Conservation (phyloP, 1,284 basidiomycete species). For the Microbotryomycetes sp. region DNA sequence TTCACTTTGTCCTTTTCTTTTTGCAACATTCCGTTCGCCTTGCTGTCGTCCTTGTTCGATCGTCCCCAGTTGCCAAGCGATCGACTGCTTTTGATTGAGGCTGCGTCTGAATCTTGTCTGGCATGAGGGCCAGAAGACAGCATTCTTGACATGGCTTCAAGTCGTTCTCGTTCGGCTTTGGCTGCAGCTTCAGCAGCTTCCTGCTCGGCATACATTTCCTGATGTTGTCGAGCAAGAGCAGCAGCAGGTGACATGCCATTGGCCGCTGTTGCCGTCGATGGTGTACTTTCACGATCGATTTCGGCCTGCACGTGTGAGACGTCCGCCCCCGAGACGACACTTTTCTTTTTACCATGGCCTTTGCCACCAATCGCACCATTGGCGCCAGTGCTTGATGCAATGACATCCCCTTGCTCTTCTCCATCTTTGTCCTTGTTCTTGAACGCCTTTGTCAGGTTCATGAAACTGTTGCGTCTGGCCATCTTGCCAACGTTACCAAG, state of each 20-base stretch:
- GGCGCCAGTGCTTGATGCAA: slow-evolving; percentile 37
- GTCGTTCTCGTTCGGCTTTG: slow-evolving; percentile 29
- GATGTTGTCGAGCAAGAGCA: slow-evolving; percentile 78
- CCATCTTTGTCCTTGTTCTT: slow-evolving; percentile 78
- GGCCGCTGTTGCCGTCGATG: slow-evolving; percentile 47
- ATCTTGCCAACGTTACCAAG: slow-evolving; percentile 72
- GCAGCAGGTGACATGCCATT: slow-evolving; percentile 88
- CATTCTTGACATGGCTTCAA: background rate
- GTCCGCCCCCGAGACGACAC: slow-evolving; percentile 60
- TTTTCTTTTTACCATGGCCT: slow-evolving; percentile 51
- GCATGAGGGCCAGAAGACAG: slow-evolving; percentile 8
- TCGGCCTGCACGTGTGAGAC: slow-evolving; percentile 82
- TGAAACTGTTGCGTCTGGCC: slow-evolving; percentile 24
- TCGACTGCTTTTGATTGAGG: slow-evolving; percentile 12
- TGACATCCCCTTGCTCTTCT: slow-evolving; percentile 52
- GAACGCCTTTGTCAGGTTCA: slow-evolving; percentile 48
- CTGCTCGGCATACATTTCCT: slow-evolving; percentile 52
- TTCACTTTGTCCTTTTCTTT: slow-evolving; percentile 45
- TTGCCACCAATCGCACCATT: slow-evolving; percentile 27
- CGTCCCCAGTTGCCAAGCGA: slow-evolving; percentile 8
- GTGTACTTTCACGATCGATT: slow-evolving; percentile 58
- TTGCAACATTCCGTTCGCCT: slow-evolving; percentile 46
- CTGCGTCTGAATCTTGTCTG: slow-evolving; percentile 7
- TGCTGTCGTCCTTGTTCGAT: slow-evolving; percentile 53
- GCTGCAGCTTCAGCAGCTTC: slow-evolving; percentile 50